Percentiles rank a stretch among this genome's conserved stretches.
These are phyloP conservation scores for Alternaria angustiovoidea DNA, from an alignment of 2,329 filamentous ascomycete species.

Conservation along the genomic window DNA sequence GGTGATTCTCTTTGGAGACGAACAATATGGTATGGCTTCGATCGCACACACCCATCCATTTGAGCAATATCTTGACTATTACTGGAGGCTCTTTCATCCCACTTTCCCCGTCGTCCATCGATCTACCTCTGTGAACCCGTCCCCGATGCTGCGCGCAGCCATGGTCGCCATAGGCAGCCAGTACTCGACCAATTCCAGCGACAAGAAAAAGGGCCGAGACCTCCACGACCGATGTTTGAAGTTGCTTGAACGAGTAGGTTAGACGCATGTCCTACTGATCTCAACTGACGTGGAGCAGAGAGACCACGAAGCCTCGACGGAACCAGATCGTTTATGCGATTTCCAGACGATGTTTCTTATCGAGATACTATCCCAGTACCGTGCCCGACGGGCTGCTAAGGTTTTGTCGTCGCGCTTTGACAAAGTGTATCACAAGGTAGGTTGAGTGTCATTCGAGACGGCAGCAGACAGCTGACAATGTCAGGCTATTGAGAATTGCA, in stretches of 20 bases:
- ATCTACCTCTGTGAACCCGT: slow-evolving; percentile 49
- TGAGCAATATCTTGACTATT: slow-evolving; percentile 55
- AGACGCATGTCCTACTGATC: neutral
- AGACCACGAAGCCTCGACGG: slow-evolving; percentile 32
- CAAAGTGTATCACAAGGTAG: slow-evolving; percentile 48
- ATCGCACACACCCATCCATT: slow-evolving; percentile 42
- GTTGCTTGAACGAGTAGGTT: slow-evolving; percentile 47
- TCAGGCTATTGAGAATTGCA: slow-evolving; percentile 33
- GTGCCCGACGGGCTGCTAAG: slow-evolving; percentile 49
- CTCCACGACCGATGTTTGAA: slow-evolving; percentile 55
- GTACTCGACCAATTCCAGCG: slow-evolving; percentile 45
- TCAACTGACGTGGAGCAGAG: slow-evolving; percentile 37
- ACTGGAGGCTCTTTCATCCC: slow-evolving; percentile 57
- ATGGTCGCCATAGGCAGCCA: slow-evolving; percentile 56
- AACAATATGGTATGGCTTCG: slow-evolving; percentile 51
- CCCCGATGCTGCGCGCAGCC: slow-evolving; percentile 56
- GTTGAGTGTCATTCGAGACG: neutral
- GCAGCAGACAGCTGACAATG: slow-evolving; percentile 18
- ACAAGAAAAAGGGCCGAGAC: slow-evolving; percentile 47
- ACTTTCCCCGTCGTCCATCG: slow-evolving; percentile 55
- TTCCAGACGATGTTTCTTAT: slow-evolving; percentile 56
- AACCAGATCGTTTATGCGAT: slow-evolving; percentile 49
- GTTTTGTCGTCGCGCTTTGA: slow-evolving; percentile 51
- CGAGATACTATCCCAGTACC: slow-evolving; percentile 54
- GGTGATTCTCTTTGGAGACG: slow-evolving; percentile 44